Evolutionary conservation across 371 early-diverging fungal species (phyloP).

Genomic region (Mycotypha africana): DNA sequence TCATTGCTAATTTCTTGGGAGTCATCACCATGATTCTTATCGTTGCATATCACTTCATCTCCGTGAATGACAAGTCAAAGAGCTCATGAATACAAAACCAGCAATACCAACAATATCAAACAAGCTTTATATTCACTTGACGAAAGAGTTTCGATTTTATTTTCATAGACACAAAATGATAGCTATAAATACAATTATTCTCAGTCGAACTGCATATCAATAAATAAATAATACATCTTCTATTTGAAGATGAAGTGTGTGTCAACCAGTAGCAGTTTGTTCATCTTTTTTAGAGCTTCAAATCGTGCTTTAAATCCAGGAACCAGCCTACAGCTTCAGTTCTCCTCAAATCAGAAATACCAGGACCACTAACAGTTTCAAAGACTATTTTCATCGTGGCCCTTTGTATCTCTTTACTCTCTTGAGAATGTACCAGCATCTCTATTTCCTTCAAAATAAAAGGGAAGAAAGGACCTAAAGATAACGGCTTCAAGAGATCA

Average conservation of each 20-base stretch:
- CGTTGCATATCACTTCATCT: slow-evolving; percentile 51
- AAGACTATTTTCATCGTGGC: slow-evolving; percentile 38
- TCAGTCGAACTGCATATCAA: too few species aligned
- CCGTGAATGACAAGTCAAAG: slow-evolving; percentile 35
- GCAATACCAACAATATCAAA: neutral
- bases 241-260: too few species aligned
- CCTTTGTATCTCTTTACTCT: slow-evolving; percentile 17
- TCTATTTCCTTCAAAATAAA: slow-evolving; percentile 20
- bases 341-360: slow-evolving; percentile 46
- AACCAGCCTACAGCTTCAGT: slow-evolving; percentile 47
- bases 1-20: slow-evolving; percentile 54
- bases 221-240: too few species aligned
- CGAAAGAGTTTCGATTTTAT: too few species aligned
- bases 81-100: slow-evolving; percentile 2
- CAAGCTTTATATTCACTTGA: too few species aligned
- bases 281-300: slow-evolving; percentile 11
- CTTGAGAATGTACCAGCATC: slow-evolving; percentile 15
- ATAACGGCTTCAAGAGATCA: slow-evolving; percentile 41
- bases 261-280: too few species aligned
- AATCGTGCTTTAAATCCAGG: slow-evolving; percentile 30
- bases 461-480: slow-evolving; percentile 43
- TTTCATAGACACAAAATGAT: too few species aligned
- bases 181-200: too few species aligned
- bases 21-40: slow-evolving; percentile 54
- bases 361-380: slow-evolving; percentile 44